Percentiles rank a stretch among this genome's conserved stretches.
Evolutionary conservation across 495 filamentous ascomycete species (phyloP).

Genomic region (Letharia lupina): DNA sequence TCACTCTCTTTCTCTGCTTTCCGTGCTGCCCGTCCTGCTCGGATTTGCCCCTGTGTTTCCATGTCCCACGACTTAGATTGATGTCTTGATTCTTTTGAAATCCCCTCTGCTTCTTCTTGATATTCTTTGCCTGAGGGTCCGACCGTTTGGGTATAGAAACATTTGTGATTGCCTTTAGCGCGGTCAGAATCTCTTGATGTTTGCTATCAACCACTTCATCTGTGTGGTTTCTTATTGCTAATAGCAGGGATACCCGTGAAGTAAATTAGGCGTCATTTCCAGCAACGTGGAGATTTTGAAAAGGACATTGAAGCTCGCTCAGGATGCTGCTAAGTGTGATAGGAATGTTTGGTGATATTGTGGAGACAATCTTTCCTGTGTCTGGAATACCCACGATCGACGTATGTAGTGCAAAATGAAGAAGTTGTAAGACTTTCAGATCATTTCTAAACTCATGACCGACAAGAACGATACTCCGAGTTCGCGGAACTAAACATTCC

Average conservation of each 20-base stretch:
- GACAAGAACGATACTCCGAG: not conserved
- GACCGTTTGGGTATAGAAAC: not conserved
- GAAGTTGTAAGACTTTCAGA: not conserved
- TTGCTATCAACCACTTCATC: conserved; percentile 5
- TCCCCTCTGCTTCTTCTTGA: conserved; percentile 7
- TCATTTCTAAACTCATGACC: not conserved
- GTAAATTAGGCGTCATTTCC: conserved; percentile 3
- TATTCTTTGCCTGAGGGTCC: not conserved
- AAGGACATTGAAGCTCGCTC: not conserved
- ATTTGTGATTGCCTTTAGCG: not conserved
- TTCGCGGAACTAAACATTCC: not conserved
- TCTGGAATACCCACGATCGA: not conserved
- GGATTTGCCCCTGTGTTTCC: not conserved
- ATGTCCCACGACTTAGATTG: not conserved
- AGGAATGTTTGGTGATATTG: not conserved
- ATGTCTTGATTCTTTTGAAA: not conserved
- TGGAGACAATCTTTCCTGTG: not conserved
- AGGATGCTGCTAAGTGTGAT: conserved; percentile 1
- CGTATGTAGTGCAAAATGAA: not conserved
- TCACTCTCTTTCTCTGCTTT: not conserved
- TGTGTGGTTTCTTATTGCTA: not conserved
- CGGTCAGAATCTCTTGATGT: conserved; percentile 4
- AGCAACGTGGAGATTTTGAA: not conserved
- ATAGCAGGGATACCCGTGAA: not conserved
- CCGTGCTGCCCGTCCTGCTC: conserved; percentile 2